A percentile compares a stretch with the other conserved stretches of the same genome.
phyloP scores from a whole-genome alignment of 768 basidiomycete species.

The Mrakia blollopis region DNA sequence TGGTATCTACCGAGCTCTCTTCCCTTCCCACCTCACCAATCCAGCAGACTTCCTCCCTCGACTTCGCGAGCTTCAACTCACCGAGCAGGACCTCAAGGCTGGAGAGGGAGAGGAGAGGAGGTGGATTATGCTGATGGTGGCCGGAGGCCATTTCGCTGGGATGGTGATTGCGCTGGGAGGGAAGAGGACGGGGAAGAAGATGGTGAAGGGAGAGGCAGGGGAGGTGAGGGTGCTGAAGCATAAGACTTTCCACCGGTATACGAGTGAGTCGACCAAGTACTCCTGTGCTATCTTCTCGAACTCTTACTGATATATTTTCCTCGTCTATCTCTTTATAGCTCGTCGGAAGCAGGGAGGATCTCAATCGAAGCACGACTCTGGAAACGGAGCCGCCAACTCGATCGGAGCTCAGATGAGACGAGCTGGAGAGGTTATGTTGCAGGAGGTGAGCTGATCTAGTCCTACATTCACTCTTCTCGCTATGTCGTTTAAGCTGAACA shows the following conservation, averaged over 20 bases:
- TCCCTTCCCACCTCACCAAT: conserved; percentile 50
- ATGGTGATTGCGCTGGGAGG: conserved; percentile 57
- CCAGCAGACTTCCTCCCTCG: conserved; percentile 41
- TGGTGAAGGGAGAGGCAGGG: conserved; percentile 51
- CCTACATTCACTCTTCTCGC: not conserved
- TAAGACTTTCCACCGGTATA: conserved; percentile 98
- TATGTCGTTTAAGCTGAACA: not conserved
- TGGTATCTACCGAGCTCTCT: conserved; percentile 74
- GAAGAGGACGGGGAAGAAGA: conserved; percentile 46
- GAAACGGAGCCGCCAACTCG: conserved; percentile 87
- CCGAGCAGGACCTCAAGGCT: conserved; percentile 55
- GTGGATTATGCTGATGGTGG: conserved; percentile 95
- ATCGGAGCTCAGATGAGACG: conserved; percentile 89
- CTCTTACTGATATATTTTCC: not conserved
- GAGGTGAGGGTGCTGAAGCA: conserved; percentile 60
- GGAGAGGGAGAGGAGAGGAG: conserved; percentile 48
- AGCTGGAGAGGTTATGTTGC: conserved; percentile 88
- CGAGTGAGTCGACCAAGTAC: conserved; percentile 63
- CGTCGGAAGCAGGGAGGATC: conserved; percentile 96
- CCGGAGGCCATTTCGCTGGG: conserved; percentile 97
- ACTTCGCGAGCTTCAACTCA: conserved; percentile 43
- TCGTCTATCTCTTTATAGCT: conserved; percentile 51
- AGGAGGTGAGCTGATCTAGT: conserved; percentile 60
- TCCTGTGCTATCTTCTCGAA: not conserved
- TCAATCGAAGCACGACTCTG: conserved; percentile 83